Evolutionary conservation across 2,329 filamentous ascomycete species (phyloP).

Genomic region (Exophiala sp.): DNA sequence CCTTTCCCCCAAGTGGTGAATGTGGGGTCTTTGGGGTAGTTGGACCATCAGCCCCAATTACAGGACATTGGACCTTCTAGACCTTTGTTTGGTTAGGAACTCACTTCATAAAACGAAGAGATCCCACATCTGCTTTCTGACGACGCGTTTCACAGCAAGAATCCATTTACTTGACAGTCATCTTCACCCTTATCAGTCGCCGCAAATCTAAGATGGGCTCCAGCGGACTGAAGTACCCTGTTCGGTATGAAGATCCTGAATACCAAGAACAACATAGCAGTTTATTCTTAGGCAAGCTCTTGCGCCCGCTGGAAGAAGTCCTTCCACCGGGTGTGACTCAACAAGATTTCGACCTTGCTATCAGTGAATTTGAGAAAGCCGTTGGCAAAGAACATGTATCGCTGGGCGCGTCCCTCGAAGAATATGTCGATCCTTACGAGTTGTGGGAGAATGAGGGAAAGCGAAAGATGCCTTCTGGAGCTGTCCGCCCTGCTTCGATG

Average conservation of each 20-base stretch:
- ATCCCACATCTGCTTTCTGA: no score
- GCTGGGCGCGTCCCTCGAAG: constrained; percentile 10
- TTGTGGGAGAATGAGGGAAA: constrained; percentile 19
- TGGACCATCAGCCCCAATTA: no score
- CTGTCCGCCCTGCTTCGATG: constrained; percentile 14
- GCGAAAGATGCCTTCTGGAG: constrained; percentile 20
- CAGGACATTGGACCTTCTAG: no score
- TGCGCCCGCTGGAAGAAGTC: constrained; percentile 10
- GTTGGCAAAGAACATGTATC: constrained; percentile 14
- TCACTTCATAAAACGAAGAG: no score
- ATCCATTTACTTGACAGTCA: no score
- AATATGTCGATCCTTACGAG: constrained; percentile 23
- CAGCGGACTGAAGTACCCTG: constrained; percentile 7
- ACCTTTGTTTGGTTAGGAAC: no score
- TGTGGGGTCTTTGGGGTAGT: neutral
- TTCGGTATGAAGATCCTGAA: constrained; percentile 19
- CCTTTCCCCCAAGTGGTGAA: neutral
- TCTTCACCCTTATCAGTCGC: neutral
- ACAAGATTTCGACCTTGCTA: constrained; percentile 9
- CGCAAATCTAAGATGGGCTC: constrained; percentile 6
- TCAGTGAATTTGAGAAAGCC: constrained; percentile 7
- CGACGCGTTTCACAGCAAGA: no score
- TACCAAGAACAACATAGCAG: constrained; percentile 18
- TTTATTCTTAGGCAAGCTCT: constrained; percentile 6
- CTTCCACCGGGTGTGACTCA: constrained; percentile 19